A percentile compares a stretch with the other conserved stretches of the same genome.
Conservation (phyloP, 805 yeast species). For the Naumovozyma dairenensis region DNA sequence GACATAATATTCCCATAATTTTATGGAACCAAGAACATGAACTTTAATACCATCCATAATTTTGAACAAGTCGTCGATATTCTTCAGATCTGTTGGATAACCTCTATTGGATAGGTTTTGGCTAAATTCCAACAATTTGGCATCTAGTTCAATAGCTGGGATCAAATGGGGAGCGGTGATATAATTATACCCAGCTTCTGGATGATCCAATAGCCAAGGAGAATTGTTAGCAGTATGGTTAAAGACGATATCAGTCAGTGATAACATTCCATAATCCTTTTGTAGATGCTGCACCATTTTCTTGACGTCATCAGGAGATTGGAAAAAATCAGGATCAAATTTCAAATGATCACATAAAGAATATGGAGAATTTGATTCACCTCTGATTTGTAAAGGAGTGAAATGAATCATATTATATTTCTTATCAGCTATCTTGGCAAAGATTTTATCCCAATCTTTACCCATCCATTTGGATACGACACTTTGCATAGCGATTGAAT, state of each 20-base stretch:
- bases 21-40: conserved; percentile 56
- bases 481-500: conserved; percentile 72
- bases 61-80: conserved; percentile 43
- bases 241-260: conserved; percentile 87
- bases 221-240: conserved; percentile 94
- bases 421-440: conserved; percentile 52
- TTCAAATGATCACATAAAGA: conserved; percentile 77
- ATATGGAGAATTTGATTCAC: conserved; percentile 87
- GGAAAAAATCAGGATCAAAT: conserved; percentile 62
- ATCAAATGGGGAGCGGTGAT: conserved; percentile 82
- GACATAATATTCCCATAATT: conserved; percentile 85
- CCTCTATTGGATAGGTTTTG: conserved; percentile 44
- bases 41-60: conserved; percentile 59
- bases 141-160: conserved; percentile 79
- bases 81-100: conserved; percentile 47
- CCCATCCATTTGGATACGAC: conserved; percentile 92
- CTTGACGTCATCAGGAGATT: conserved; percentile 44
- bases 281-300: conserved; percentile 42
- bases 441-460: conserved; percentile 58
- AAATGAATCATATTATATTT: conserved; percentile 95
- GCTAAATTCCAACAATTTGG: conserved; percentile 56
- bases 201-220: conserved; percentile 72
- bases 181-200: conserved; percentile 81
- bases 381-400: conserved; percentile 86
- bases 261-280: conserved; percentile 48